phyloP scores from a whole-genome alignment of 2,329 filamentous ascomycete species.

The Phialophora chinensis region DNA sequence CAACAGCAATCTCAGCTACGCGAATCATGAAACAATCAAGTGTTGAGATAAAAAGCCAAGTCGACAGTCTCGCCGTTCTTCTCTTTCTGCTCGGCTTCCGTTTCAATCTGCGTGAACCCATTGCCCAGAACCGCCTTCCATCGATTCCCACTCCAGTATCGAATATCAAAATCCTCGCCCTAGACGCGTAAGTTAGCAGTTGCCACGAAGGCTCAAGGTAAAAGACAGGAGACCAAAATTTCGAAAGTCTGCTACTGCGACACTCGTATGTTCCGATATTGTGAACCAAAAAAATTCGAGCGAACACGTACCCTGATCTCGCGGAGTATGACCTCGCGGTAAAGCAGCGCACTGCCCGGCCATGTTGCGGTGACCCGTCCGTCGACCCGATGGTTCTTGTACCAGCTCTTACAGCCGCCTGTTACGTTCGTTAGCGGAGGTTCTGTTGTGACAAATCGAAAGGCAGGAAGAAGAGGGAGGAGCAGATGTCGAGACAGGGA shows the following conservation, averaged over 20 bases:
- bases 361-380: slow-evolving; percentile 34
- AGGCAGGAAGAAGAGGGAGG: neutral
- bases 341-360: slow-evolving; percentile 43
- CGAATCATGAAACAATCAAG: neutral
- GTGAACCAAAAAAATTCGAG: neutral
- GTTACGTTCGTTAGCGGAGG: neutral
- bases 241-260: no score
- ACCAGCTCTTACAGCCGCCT: slow-evolving; percentile 34
- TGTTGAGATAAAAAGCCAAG: slow-evolving; percentile 30
- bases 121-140: slow-evolving; percentile 45
- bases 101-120: slow-evolving; percentile 50
- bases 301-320: slow-evolving; percentile 39
- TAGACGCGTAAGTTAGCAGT: neutral
- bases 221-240: neutral
- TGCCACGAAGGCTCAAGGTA: neutral
- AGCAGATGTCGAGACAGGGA: neutral
- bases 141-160: slow-evolving; percentile 26
- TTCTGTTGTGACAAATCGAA: neutral
- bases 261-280: neutral
- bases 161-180: slow-evolving; percentile 40
- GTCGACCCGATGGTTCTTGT: slow-evolving; percentile 33
- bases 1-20: no score
- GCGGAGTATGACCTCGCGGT: slow-evolving; percentile 43
- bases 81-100: slow-evolving; percentile 24
- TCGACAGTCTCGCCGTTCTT: slow-evolving; percentile 25